Percentiles rank a stretch among this genome's conserved stretches.
These are phyloP conservation scores for Dispira simplex DNA, from an alignment of 192 early-diverging fungal species.

Conservation along the genomic window DNA sequence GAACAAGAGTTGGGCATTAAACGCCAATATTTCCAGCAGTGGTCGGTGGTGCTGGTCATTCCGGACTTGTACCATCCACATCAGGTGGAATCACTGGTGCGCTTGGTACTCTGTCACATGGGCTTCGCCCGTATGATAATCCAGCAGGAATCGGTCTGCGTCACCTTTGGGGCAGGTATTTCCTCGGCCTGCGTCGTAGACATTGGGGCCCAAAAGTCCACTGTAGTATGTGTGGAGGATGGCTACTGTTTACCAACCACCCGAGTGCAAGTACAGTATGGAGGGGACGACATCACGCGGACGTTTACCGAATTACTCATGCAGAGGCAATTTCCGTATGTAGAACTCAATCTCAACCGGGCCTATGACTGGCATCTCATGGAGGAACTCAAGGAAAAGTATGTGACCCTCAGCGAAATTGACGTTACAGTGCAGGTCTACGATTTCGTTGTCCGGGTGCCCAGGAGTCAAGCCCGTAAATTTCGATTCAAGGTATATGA, in stretches of 20 bases:
- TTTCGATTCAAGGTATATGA: constrained; percentile 79
- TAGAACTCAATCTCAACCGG: constrained; percentile 37
- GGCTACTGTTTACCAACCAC: constrained; percentile 63
- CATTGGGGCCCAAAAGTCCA: constrained; percentile 82
- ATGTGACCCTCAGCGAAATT: constrained; percentile 69
- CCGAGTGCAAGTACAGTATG: constrained; percentile 46
- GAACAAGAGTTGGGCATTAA: constrained; percentile 50
- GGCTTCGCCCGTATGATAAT: constrained; percentile 56
- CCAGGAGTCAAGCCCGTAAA: constrained; percentile 45
- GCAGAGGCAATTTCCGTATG: constrained; percentile 60
- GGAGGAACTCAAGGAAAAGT: constrained; percentile 69
- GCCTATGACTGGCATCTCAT: constrained; percentile 59
- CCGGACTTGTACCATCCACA: constrained; percentile 56
- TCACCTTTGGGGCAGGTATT: constrained; percentile 75
- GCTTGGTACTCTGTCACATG: constrained; percentile 59
- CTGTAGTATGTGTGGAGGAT: constrained; percentile 68
- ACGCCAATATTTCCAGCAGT: constrained; percentile 33
- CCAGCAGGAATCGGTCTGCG: constrained; percentile 69
- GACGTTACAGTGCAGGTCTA: constrained; percentile 73
- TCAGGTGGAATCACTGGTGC: constrained; percentile 43
- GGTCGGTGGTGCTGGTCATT: constrained; percentile 61
- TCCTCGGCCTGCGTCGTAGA: constrained; percentile 78
- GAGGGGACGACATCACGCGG: constrained; percentile 79
- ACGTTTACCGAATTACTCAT: constrained; percentile 48
- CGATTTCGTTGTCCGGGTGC: constrained; percentile 67